Conservation (phyloP, 1,139 yeast species). For the Blastobotrys malaysiensis region DNA sequence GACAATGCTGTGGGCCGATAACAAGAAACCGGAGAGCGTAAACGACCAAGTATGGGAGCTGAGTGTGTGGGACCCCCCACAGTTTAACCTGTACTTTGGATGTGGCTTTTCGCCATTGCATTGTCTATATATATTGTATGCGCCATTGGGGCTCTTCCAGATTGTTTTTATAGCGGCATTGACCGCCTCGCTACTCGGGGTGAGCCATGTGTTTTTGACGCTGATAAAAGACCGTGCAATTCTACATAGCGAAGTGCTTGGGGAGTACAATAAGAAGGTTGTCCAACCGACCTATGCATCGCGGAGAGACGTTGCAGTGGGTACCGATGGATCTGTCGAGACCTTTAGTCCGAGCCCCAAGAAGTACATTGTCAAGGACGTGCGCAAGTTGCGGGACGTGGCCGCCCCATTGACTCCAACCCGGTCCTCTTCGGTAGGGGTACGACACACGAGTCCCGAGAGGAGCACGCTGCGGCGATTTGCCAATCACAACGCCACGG, state of each 20-base stretch:
- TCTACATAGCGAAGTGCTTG: constrained; percentile 54
- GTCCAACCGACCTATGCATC: constrained; percentile 57
- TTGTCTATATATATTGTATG: constrained; percentile 39
- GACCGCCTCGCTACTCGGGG: constrained; percentile 38
- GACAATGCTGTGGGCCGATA: constrained; percentile 3
- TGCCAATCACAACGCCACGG: background rate
- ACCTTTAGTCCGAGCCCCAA: constrained; percentile 37
- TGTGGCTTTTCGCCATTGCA: constrained; percentile 57
- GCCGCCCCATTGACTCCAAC: background rate
- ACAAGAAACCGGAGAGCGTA: background rate
- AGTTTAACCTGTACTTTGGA: constrained; percentile 44
- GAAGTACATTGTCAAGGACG: constrained; percentile 7
- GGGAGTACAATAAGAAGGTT: constrained; percentile 59
- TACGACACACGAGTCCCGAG: background rate
- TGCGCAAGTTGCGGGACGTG: background rate
- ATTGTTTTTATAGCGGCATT: constrained; percentile 33
- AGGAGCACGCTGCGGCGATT: background rate
- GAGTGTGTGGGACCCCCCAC: constrained; percentile 55
- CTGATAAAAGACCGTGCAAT: constrained; percentile 56
- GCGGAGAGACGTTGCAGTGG: constrained; percentile 59
- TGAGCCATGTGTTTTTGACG: constrained; percentile 43
- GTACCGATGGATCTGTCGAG: constrained; percentile 44
- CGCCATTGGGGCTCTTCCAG: constrained; percentile 39
- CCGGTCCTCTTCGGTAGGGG: background rate
- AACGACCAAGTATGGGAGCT: constrained; percentile 44